Evolutionary conservation across 1,139 yeast genomes (phyloP).

Genomic region (Sugiyamaella sp.): DNA sequence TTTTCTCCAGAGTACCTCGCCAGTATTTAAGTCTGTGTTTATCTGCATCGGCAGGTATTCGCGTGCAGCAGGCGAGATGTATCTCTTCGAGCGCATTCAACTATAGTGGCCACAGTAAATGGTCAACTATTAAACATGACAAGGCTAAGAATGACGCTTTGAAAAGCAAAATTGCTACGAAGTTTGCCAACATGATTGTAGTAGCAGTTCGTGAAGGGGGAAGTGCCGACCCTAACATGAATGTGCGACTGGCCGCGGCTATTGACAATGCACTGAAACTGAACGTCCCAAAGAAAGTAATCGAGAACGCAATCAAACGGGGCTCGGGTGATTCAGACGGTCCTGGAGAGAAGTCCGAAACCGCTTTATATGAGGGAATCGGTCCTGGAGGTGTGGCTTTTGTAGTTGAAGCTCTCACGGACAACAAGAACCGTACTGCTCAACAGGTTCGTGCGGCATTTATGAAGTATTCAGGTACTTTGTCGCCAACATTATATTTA

Average conservation of each 20-base stretch:
- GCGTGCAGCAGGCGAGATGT: not conserved
- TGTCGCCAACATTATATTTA: constrained; percentile 77
- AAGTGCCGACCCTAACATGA: constrained; percentile 60
- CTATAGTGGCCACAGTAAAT: constrained; percentile 78
- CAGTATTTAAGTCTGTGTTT: not conserved
- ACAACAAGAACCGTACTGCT: constrained; percentile 82
- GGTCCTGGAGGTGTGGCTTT: constrained; percentile 93
- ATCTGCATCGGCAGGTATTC: not conserved
- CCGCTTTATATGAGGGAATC: constrained; percentile 79
- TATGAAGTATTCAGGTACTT: constrained; percentile 66
- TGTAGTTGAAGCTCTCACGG: constrained; percentile 83
- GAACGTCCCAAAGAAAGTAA: constrained; percentile 80
- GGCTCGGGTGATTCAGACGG: constrained; percentile 63
- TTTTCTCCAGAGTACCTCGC: not conserved
- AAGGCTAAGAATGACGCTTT: constrained; percentile 91
- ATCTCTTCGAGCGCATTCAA: constrained; percentile 4
- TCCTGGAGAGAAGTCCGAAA: constrained; percentile 44
- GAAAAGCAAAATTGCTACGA: constrained; percentile 68
- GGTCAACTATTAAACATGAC: constrained; percentile 94
- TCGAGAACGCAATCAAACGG: constrained; percentile 83
- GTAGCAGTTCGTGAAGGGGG: constrained; percentile 68
- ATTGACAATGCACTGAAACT: constrained; percentile 77
- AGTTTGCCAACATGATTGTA: constrained; percentile 71
- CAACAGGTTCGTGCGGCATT: constrained; percentile 76
- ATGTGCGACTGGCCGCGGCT: constrained; percentile 72